Conservation (phyloP, 257 asterid species). For the Mentha longifolia region DNA sequence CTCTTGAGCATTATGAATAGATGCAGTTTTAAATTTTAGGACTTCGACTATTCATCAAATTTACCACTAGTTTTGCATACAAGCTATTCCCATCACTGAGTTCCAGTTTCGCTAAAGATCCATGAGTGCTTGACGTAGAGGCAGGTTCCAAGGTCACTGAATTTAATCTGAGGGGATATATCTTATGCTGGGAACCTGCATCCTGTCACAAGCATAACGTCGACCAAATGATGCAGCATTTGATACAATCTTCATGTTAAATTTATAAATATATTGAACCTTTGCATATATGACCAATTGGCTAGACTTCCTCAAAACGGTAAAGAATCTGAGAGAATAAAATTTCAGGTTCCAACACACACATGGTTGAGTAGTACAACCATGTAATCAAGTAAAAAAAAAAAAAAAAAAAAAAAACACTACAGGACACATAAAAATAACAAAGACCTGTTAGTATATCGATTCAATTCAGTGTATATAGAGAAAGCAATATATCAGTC, state of each 20-base stretch:
- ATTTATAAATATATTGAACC: constrained; percentile 5
- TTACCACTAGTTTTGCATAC: constrained; percentile 89
- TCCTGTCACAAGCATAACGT: constrained; percentile 51
- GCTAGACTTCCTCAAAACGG: constrained; percentile 4
- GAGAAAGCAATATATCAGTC: neutral
- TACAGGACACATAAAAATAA: neutral
- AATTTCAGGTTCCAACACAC: neutral
- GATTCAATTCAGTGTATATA: neutral
- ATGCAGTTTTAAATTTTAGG: neutral
- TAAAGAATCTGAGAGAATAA: neutral
- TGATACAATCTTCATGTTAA: constrained; percentile 7
- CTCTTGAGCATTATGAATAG: neutral
- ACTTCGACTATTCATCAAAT: constrained; percentile 9
- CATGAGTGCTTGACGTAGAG: constrained; percentile 48
- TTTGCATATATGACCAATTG: too few relatives aligned
- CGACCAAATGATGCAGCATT: neutral
- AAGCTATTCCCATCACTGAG: constrained; percentile 75
- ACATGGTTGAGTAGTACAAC: neutral
- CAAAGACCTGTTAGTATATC: neutral
- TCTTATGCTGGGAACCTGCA: constrained; percentile 53
- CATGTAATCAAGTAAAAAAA: neutral
- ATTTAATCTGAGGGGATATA: constrained; percentile 72
- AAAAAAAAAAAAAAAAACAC: too few relatives aligned
- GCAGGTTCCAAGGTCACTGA: constrained; percentile 58
- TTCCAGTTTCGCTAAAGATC: constrained; percentile 70